Percentiles rank a stretch among this genome's conserved stretches.
Conservation (phyloP, 495 filamentous ascomycete genomes). For the Penicillium atrosanguineum region DNA sequence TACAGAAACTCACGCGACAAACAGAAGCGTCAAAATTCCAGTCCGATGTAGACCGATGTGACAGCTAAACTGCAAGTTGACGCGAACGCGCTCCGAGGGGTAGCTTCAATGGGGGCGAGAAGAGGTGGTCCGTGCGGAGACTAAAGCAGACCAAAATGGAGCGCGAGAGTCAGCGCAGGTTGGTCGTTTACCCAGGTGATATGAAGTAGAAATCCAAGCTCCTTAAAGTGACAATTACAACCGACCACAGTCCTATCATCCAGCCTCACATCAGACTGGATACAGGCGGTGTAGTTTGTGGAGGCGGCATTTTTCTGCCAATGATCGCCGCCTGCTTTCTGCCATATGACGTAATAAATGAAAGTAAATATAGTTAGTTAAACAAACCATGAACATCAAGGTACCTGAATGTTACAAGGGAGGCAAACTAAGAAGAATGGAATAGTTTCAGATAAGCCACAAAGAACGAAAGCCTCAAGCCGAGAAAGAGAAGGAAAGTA, state of each 20-base stretch:
- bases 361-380: background rate
- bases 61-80: background rate
- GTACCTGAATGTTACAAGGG: too few relatives aligned
- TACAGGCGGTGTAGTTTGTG: constrained; percentile 5
- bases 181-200: background rate
- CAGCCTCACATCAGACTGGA: background rate
- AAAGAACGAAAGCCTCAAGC: too few relatives aligned
- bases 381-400: too few relatives aligned
- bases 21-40: background rate
- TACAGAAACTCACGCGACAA: background rate
- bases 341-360: constrained; percentile 8
- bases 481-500: too few relatives aligned
- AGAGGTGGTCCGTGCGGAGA: constrained; percentile 23
- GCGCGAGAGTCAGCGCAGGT: background rate
- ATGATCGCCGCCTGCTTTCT: constrained; percentile 7
- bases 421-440: too few relatives aligned
- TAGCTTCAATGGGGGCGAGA: constrained; percentile 20
- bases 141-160: background rate
- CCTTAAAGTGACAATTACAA: background rate
- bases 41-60: background rate
- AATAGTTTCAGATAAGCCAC: too few relatives aligned
- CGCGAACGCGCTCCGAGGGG: constrained; percentile 18
- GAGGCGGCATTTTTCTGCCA: constrained; percentile 7
- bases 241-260: background rate
- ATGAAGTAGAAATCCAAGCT: background rate